phyloP scores from a whole-genome alignment of 2,329 filamentous ascomycete genomes.

The Colletotrichum salicis region DNA sequence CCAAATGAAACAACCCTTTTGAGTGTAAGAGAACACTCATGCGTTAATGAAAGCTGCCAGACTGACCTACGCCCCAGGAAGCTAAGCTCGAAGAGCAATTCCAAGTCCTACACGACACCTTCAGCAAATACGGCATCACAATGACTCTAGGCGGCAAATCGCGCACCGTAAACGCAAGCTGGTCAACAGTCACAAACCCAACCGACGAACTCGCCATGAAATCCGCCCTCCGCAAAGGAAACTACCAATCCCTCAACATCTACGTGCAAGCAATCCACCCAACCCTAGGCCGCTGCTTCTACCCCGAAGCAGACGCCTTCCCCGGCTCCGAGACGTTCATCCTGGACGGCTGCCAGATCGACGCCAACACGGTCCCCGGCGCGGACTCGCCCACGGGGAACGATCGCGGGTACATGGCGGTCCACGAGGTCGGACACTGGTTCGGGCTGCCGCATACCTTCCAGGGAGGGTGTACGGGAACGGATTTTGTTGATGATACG shows the following conservation, averaged over 20 bases:
- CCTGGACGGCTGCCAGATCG: constrained; percentile 39
- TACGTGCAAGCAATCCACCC: constrained; percentile 51
- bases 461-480: constrained; percentile 42
- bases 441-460: constrained; percentile 56
- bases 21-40: not conserved
- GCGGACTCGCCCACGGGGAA: constrained; percentile 10
- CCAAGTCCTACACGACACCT: constrained; percentile 40
- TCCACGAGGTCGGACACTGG: constrained; percentile 55
- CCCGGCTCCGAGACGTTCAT: constrained; percentile 11
- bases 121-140: constrained; percentile 41
- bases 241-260: constrained; percentile 51
- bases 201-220: constrained; percentile 51
- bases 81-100: constrained; percentile 40
- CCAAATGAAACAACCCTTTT: not conserved
- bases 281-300: constrained; percentile 54
- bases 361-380: constrained; percentile 34
- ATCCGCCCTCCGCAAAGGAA: constrained; percentile 50
- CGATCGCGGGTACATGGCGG: constrained; percentile 37
- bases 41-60: not conserved
- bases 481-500: constrained; percentile 37
- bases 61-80: constrained; percentile 23
- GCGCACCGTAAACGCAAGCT: constrained; percentile 44
- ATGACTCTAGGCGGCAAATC: constrained; percentile 44
- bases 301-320: constrained; percentile 41
- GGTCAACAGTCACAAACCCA: constrained; percentile 36